Evolutionary conservation across 2,329 filamentous ascomycete species (phyloP), one percentile per base, ranked within the genome.

Genomic region (Cladophialophora yegresii): DNA sequence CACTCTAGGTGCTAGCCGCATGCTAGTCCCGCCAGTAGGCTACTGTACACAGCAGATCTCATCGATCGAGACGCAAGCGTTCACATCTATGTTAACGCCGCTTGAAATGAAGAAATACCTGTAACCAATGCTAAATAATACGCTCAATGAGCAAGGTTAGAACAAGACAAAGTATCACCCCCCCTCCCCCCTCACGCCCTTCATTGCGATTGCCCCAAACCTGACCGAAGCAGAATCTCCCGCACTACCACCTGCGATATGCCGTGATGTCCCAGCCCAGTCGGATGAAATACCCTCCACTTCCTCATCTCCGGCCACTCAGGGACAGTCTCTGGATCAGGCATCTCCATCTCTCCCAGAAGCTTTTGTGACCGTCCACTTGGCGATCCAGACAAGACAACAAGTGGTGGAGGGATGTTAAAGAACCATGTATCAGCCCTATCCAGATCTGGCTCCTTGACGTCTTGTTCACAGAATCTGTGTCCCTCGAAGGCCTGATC

Each of bases 371-470:
- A 13, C n/a, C 53, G 30, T 43, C 40, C 30, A n/a, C 47, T 13
- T 16, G 26, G 33, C 49, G 36, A 20, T 16, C 16, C 16, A 28
- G 12, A 49, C 32, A 51, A 49, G 30, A 23, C 26, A 16, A 40
- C 36, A 28, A 43, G 10, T 9, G 53, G 30, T 6, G 59, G 26
- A 5, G 64, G 60, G 6, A 69, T 58, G 55, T 72, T 70, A 67
- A 72, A 73, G 58, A 74, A 73, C 72, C 72, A 74, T 22, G 71
- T 72, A 23, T 68, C 67, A 4, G 62, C 50, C n/a, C 67, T 66
- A 33, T 67, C 66, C 32, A 67, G 49, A 20, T 64, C 63, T 20
- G 70, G 69, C 54, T 72, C 70, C 8, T 62, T 36, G 2, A 69
- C 68, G 5, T 69, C 69, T 10, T 65, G 64, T 28, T 70, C 71